These are phyloP conservation scores for Westerdykella aurantiaca DNA, from an alignment of 2,329 filamentous ascomycete genomes.

Conservation along the genomic window DNA sequence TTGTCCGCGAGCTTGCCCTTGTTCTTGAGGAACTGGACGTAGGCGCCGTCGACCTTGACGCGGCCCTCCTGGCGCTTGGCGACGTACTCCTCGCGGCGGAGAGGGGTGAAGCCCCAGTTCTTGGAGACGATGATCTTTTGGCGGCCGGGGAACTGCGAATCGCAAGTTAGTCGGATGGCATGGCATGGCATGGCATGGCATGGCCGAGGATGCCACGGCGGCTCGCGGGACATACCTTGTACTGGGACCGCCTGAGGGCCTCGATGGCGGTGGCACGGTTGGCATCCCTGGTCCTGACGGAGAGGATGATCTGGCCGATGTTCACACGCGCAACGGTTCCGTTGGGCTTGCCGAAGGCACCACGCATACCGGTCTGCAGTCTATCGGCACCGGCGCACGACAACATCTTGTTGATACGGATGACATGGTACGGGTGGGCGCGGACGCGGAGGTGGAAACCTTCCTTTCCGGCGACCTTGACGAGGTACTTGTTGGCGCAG, in stretches of 20 bases:
- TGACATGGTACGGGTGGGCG: conserved; percentile 98
- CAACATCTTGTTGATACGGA: conserved; percentile 99
- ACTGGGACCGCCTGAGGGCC: conserved; percentile 97
- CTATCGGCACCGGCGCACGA: conserved; percentile 99
- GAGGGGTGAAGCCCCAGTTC: conserved; percentile 99
- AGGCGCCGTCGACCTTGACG: conserved; percentile 96
- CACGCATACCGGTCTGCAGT: conserved; percentile 99
- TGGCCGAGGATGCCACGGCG: too few species aligned
- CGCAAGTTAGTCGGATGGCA: conserved; percentile 4
- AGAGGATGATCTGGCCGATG: conserved; percentile 99
- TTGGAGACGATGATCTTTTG: conserved; percentile 99
- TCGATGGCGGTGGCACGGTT: conserved; percentile 91
- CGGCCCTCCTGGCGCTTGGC: conserved; percentile 88
- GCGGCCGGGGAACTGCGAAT: conserved; percentile 78
- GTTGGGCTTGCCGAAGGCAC: conserved; percentile 99
- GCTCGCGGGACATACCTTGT: conserved; percentile 63
- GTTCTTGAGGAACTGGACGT: conserved; percentile 98
- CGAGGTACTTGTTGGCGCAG: conserved; percentile 96
- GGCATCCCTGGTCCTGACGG: conserved; percentile 91
- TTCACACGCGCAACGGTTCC: conserved; percentile 98
- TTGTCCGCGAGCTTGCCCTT: conserved; percentile 80
- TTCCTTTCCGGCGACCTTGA: conserved; percentile 65
- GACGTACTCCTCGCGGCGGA: conserved; percentile 95
- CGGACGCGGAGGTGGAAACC: conserved; percentile 67
- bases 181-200: not conserved